Base-by-base conservation (phyloP, 257 asterid species). In the Eucommia ulmoides region DNA sequence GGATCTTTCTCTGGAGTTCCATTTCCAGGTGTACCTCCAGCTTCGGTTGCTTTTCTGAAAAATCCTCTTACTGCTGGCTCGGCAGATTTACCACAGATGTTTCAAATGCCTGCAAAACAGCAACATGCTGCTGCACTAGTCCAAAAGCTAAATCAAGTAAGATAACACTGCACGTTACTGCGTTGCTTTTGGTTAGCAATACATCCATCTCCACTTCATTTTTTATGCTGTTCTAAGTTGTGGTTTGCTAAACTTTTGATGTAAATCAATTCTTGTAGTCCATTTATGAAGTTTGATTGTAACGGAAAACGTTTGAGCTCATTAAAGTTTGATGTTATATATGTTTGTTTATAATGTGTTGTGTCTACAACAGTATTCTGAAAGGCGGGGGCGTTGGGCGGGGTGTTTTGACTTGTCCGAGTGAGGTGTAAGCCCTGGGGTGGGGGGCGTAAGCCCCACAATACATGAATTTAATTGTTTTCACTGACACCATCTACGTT, bases 111-210 rank as follows among this genome's bases (percentile, higher is more conserved):
- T 65, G 61, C 78, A 42, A 21, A 16, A 51, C 95, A 71, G 66
- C 96, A 83, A 56, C 92, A 75, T 64, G 86, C 93, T 9, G 74
- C 81, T n/a, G 64, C 92, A 55, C 63, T 75, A 54, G 69, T 75
- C 49, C 96, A 79, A 65, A 91, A 86, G 68, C 52, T 87, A 26
- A 68, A 63, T 66, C 96, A 68, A 64, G 92, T 79, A 68, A 65
- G 76, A 35, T 33, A 38, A 25, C 22, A 24, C 45, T 44, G 12
- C 52, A 26, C 0, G 41, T 58, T 20, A 61, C 44, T 10, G 15
- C 44, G 16, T 3, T 9, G 11, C 11, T 35, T 3, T 4, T 35
- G 10, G 3, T 35, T 35, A 0, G 0, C 44, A 35, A 12, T 26
- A 26, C 12, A 6, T 4, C 38, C 12, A 26, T 4, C 38, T 26